A percentile compares a stretch with the other conserved stretches of the same genome.
phyloP scores from a whole-genome alignment of 2,329 filamentous ascomycete genomes.

The Microcera coccophila region DNA sequence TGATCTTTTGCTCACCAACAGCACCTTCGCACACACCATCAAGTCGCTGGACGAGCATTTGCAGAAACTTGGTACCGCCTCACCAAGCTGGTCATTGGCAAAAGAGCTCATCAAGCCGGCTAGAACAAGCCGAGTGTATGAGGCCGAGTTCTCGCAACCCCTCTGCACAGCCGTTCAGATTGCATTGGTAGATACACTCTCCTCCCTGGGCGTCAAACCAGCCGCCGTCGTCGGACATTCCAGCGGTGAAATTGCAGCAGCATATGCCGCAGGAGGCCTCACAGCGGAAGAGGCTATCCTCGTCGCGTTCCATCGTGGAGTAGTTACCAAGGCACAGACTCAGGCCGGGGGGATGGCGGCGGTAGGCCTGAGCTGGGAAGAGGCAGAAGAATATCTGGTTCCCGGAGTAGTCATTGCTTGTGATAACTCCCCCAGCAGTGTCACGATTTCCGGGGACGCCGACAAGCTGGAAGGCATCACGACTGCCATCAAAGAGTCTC shows the following conservation, averaged over 20 bases:
- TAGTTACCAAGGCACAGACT: conserved; percentile 7
- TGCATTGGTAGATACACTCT: conserved; percentile 38
- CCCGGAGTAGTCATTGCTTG: conserved; percentile 33
- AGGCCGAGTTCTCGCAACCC: conserved; percentile 34
- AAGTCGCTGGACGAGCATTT: conserved; percentile 7
- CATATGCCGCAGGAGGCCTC: conserved; percentile 38
- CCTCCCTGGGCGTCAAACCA: conserved; percentile 29
- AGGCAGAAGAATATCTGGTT: conserved; percentile 26
- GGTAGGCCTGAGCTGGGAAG: conserved; percentile 32
- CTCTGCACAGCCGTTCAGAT: conserved; percentile 43
- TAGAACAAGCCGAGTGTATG: conserved; percentile 25
- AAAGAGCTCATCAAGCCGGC: conserved; percentile 16
- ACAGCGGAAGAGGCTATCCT: conserved; percentile 34
- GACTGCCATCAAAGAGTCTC: conserved; percentile 24
- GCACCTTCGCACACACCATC: conserved; percentile 7
- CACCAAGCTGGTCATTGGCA: conserved; percentile 16
- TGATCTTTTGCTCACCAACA: conserved; percentile 15
- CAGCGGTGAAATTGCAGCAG: conserved; percentile 43
- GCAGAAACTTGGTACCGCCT: neutral
- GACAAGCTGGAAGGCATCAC: conserved; percentile 25
- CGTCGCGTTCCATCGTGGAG: conserved; percentile 39
- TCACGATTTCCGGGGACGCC: conserved; percentile 35
- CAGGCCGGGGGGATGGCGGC: conserved; percentile 38
- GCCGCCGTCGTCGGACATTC: conserved; percentile 40
- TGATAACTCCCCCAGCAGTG: conserved; percentile 33